phyloP scores from a whole-genome alignment of 768 basidiomycete genomes.

The Polyporus arcularius region DNA sequence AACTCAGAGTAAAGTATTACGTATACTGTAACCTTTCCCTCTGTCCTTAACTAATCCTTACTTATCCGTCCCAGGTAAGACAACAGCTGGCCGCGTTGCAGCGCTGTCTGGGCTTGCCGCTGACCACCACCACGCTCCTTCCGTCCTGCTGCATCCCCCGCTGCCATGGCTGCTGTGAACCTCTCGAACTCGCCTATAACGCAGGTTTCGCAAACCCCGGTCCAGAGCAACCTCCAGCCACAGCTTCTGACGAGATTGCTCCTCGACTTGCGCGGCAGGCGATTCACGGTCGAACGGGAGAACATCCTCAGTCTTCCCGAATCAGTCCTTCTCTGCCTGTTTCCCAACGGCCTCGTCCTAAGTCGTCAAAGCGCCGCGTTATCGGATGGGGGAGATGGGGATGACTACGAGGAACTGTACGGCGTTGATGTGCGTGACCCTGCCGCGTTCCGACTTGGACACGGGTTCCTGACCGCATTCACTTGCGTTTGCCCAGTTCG shows the following conservation, averaged over 20 bases:
- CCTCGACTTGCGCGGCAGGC: conserved; percentile 87
- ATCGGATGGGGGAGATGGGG: conserved; percentile 71
- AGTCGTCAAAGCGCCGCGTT: conserved; percentile 81
- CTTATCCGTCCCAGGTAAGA: no score
- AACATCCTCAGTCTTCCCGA: conserved; percentile 98
- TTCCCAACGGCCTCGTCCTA: conserved; percentile 95
- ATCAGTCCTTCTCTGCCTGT: conserved; percentile 93
- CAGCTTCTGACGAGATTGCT: conserved; percentile 86
- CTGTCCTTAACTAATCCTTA: no score
- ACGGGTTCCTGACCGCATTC: conserved; percentile 5
- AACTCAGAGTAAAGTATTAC: no score
- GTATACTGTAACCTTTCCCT: no score
- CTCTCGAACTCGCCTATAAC: conserved; percentile 44
- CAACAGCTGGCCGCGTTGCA: not conserved
- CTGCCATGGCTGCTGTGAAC: conserved; percentile 27
- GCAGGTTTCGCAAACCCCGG: conserved; percentile 59
- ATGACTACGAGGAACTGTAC: conserved; percentile 90
- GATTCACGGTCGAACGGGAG: conserved; percentile 95
- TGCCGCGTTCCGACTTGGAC: conserved; percentile 4
- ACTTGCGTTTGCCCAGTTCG: conserved; percentile 62
- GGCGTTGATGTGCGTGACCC: conserved; percentile 84
- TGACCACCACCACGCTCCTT: conserved; percentile 9
- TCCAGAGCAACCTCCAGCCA: conserved; percentile 75
- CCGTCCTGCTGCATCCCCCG: not conserved
- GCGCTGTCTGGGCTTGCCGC: conserved; percentile 8